A percentile compares a stretch with the other conserved stretches of the same genome.
Conservation (phyloP, 768 basidiomycete species). For the Jaapia argillacea region DNA sequence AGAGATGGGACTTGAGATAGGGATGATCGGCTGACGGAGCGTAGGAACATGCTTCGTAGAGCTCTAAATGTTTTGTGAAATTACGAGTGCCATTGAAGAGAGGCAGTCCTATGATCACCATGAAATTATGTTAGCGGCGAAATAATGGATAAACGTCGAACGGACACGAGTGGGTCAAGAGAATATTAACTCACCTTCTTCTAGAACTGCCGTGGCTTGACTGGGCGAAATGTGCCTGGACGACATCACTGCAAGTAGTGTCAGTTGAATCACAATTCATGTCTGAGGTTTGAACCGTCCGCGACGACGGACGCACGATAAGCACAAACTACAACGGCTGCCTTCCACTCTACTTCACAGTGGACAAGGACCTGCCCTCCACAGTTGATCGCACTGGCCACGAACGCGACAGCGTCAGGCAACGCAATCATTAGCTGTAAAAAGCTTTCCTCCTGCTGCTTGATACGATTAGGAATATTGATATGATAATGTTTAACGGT, state of each 20-base stretch:
- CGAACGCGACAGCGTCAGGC: constrained; percentile 33
- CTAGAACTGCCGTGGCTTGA: constrained; percentile 30
- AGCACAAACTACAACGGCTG: constrained; percentile 42
- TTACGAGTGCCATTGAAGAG: constrained; percentile 39
- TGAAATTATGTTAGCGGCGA: not conserved
- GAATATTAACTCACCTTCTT: constrained; percentile 32
- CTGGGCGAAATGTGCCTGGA: constrained; percentile 25
- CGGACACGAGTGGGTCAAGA: constrained; percentile 1
- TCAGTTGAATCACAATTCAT: constrained; percentile 2
- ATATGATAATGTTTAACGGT: constrained; percentile 31
- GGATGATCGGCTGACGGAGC: constrained; percentile 14
- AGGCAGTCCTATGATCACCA: constrained; percentile 31
- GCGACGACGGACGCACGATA: constrained; percentile 28
- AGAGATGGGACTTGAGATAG: not conserved
- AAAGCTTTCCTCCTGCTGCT: constrained; percentile 26
- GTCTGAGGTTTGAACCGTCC: not conserved
- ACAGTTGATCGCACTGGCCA: constrained; percentile 28
- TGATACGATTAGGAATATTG: constrained; percentile 33
- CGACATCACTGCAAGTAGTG: constrained; percentile 33
- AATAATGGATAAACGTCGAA: constrained; percentile 1
- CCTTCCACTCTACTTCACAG: constrained; percentile 41
- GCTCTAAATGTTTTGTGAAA: constrained; percentile 36
- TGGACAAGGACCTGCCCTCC: constrained; percentile 44
- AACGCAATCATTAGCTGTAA: constrained; percentile 35
- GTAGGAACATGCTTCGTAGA: constrained; percentile 32